Percentiles rank a stretch among this genome's conserved stretches.
phyloP scores from a whole-genome alignment of 768 basidiomycete species.

The Rhodotorula paludigena region DNA sequence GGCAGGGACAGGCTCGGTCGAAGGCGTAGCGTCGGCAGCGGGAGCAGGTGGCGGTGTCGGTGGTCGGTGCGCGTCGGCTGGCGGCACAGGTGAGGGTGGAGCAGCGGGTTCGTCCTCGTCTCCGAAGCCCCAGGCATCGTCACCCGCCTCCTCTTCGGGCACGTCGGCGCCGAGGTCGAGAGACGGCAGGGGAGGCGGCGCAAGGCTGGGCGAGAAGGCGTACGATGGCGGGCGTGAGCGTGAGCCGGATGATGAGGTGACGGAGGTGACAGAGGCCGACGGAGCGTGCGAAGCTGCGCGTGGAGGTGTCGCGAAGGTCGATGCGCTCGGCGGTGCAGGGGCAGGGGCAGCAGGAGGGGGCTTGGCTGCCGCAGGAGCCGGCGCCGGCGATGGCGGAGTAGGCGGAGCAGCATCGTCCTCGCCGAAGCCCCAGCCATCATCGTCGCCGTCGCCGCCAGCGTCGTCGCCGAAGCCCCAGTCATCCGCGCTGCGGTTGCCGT shows the following conservation, averaged over 20 bases:
- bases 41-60: background rate
- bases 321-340: background rate
- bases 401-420: conserved; percentile 4
- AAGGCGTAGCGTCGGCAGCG: too few relatives aligned
- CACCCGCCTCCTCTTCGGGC: conserved; percentile 12
- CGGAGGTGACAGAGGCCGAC: conserved; percentile 16
- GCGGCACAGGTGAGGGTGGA: background rate
- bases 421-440: conserved; percentile 39
- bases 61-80: background rate
- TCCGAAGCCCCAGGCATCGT: conserved; percentile 38
- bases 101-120: conserved; percentile 13
- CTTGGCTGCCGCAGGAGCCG: background rate
- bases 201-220: conserved; percentile 18
- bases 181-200: background rate
- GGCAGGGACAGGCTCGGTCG: too few relatives aligned
- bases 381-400: background rate
- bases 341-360: background rate
- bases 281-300: background rate
- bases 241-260: background rate
- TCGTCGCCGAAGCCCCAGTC: conserved; percentile 34
- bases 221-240: conserved; percentile 23
- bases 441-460: conserved; percentile 2
- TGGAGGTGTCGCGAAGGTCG: background rate
- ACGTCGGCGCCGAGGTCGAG: background rate
- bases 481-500: conserved; percentile 21